These are phyloP conservation scores for Candida ortonii DNA, from an alignment of 805 yeast genomes.

Conservation along the genomic window DNA sequence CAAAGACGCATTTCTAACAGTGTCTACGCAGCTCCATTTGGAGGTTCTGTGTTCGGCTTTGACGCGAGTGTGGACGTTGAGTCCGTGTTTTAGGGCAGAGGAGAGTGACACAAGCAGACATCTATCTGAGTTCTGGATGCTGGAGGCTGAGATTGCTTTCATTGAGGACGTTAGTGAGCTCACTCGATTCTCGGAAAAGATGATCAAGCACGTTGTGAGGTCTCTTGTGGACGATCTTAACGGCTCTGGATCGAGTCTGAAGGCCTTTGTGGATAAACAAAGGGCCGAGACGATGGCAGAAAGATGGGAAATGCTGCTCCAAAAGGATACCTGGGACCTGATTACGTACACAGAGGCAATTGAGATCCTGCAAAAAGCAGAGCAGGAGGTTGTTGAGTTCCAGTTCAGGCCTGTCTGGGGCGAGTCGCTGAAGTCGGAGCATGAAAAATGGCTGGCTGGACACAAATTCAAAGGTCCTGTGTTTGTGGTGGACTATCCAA, in stretches of 20 bases:
- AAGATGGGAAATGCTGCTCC: conserved; percentile 61
- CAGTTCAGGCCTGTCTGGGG: conserved; percentile 61
- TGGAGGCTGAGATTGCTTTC: conserved; percentile 86
- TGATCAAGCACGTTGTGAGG: conserved; percentile 56
- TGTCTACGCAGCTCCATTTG: conserved; percentile 87
- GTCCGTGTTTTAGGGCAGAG: conserved; percentile 95
- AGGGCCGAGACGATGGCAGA: conserved; percentile 36
- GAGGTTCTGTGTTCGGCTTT: conserved; percentile 77
- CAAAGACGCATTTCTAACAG: conserved; percentile 70
- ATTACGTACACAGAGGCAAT: conserved; percentile 79
- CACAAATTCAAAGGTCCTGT: conserved; percentile 67
- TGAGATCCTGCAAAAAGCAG: conserved; percentile 40
- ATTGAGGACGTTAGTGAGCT: conserved; percentile 55
- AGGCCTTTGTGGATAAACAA: conserved; percentile 38
- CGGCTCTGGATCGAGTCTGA: conserved; percentile 32
- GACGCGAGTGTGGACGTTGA: conserved; percentile 78
- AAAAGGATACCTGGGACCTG: conserved; percentile 54
- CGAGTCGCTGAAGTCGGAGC: conserved; percentile 72
- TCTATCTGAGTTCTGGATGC: conserved; percentile 95
- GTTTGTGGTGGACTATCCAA: conserved; percentile 87
- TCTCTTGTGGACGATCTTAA: conserved; percentile 28
- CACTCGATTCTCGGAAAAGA: conserved; percentile 62
- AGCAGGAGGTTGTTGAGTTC: conserved; percentile 34
- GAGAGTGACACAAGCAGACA: conserved; percentile 88
- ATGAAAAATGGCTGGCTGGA: conserved; percentile 88